These are phyloP conservation scores for Penicillium egyptiacum DNA, from an alignment of 495 filamentous ascomycete species.

Conservation along the genomic window DNA sequence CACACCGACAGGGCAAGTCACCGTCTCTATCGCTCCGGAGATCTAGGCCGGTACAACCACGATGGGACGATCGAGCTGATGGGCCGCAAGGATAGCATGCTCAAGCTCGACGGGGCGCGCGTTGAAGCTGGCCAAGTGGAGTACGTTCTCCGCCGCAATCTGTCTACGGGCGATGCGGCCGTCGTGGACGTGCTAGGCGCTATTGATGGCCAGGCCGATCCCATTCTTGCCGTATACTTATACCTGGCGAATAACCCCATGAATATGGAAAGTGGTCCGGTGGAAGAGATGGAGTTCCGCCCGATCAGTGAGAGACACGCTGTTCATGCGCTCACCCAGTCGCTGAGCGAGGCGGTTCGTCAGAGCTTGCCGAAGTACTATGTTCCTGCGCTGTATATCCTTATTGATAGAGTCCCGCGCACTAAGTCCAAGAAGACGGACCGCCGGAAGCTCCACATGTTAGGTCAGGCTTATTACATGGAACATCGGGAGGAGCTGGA, in stretches of 20 bases:
- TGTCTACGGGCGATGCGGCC: slow-evolving; percentile 19
- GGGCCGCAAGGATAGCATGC: slow-evolving; percentile 74
- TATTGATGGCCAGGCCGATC: slow-evolving; percentile 25
- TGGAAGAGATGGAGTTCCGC: slow-evolving; percentile 22
- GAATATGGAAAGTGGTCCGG: slow-evolving; percentile 10
- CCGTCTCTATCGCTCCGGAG: slow-evolving; percentile 70
- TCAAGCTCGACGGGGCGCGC: slow-evolving; percentile 77
- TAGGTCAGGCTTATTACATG: slow-evolving; percentile 26
- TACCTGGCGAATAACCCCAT: slow-evolving; percentile 21
- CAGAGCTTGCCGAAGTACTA: slow-evolving; percentile 26
- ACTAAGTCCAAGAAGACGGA: slow-evolving; percentile 48
- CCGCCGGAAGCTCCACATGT: slow-evolving; percentile 29
- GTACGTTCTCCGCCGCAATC: slow-evolving; percentile 19
- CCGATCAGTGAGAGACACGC: slow-evolving; percentile 13
- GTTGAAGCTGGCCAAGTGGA: slow-evolving; percentile 75
- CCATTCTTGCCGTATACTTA: slow-evolving; percentile 24
- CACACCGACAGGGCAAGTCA: slow-evolving; percentile 11
- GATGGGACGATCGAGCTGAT: slow-evolving; percentile 71
- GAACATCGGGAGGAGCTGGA: slow-evolving; percentile 18
- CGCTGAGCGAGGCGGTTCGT: slow-evolving; percentile 12
- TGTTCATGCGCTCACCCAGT: slow-evolving; percentile 7
- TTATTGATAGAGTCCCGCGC: slow-evolving; percentile 37
- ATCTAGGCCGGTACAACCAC: slow-evolving; percentile 70
- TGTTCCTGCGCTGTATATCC: slow-evolving; percentile 26
- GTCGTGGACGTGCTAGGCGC: slow-evolving; percentile 29